Evolutionary conservation across 495 filamentous ascomycete species (phyloP), one percentile per base, ranked within the genome.

Genomic region (Acidomyces sp.): DNA sequence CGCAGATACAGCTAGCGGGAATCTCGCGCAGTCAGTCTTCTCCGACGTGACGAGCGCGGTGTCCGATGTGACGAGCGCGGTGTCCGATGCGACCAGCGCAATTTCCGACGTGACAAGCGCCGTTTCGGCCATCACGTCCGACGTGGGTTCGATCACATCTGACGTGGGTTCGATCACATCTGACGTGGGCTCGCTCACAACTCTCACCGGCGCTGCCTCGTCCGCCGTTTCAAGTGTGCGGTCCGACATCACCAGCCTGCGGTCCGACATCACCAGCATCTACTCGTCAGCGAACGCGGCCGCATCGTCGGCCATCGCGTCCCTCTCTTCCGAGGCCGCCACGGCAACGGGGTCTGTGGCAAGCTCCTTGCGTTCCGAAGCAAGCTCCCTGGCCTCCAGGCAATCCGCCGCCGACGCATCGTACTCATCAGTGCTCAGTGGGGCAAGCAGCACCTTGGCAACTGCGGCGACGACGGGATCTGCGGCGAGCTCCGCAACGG

Each of bases 291-390:
- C 18, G 17, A 37, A 37, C 34, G 18, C 18, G 10, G 11, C 34
- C 13, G 13, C 11, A 4, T 37, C 34, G 5, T 37, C 34, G 6
- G 34, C 18, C 34, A 37, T 37, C 34, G 34, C 17, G 11, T 37
- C 34, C 4, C 11, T 37, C 18, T 37, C 34, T 20, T 37, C 34
- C 11, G 17, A n/a, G 6, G 34, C 34, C 34, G 18, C 11, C n/a
- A 37, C 34, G 4, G 34, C 34, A 10, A 37, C 34, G 4, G 34
- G 34, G 11, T 10, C 34, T 4, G 34, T 7, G 13, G 6, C 11
- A 9, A 37, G 13, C 6, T 37, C 34, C 11, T 21, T 37, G n/a
- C 20, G 18, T 13, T 9, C 34, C 11, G 13, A 37, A 21, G 34
- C 15, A 5, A 37, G n/a, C 6, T 19, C 13, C 5, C 17, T 37